Evolutionary conservation across 768 basidiomycete genomes (phyloP), one percentile per base, ranked within the genome.

Genomic region (Phaeotremella skinneri): DNA sequence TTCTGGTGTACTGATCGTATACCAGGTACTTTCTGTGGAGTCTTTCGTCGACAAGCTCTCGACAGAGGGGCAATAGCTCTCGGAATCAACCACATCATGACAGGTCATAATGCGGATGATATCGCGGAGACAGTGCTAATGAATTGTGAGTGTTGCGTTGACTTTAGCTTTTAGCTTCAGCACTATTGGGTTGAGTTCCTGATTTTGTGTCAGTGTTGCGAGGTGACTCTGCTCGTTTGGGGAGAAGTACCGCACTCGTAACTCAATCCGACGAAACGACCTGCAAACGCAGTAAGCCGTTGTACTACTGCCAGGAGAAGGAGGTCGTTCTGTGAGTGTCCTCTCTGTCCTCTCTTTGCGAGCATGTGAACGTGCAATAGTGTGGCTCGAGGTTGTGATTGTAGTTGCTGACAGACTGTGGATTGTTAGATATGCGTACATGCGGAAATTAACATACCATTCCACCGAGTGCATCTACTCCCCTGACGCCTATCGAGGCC

Each of bases 401-500:
- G 43, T 45, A 13, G 23, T 45, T 7, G 23, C 21, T 20, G 43
- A 45, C 23, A 14, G 9, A 9, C 43, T 14, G 6, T 20, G 9
- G 29, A 31, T n/a, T 11, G 11, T 9, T 68, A 93, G 91, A 91
- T 97, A 98, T 76, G 94, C 94, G 7, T 97, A 99, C 78, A 97
- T 97, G 82, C 97, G 94, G 81, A 96, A 97, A 78, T 82, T 99
- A 21, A 93, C 97, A 73, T 99, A 99, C 77, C 97, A 96, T 78
- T 97, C 93, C 1, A 99, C 94, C 6, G 96, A 99, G 74, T 99
- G 96, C 76, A 97, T 98, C 67, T 99, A 99, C 77, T 93, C 92
- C 3, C 94, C 96, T 7, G 96, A 97, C 32, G 96, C 96, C 3
- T 99, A 99, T 75, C 88, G 96, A 6, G 96, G 96, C 0, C 93